Evolutionary conservation across 192 early-diverging fungal genomes (phyloP), one percentile per base, ranked within the genome.

Genomic region (Coemansia erecta): DNA sequence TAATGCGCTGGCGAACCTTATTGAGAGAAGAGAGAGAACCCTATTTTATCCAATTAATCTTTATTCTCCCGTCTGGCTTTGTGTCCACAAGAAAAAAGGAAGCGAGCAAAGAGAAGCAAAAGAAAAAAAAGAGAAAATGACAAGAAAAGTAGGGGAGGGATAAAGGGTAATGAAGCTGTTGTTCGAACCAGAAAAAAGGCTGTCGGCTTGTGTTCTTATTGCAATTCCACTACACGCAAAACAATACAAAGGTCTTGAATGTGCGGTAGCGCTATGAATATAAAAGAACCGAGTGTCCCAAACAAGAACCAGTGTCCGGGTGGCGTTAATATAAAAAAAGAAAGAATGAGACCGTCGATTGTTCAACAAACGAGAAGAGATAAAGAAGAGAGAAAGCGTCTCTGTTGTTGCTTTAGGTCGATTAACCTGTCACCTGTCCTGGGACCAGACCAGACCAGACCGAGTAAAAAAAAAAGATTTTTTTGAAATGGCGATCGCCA

Each of bases 261-360:
- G 10, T 21, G 17, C 18, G 13, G 22, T 14, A 24, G 24, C 47
- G 23, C 22, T 49, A 23, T 49, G 47, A 46, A 46, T 31, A 7
- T 46, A 46, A 46, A 46, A n/a, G 4, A 31, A 31, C 28, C 28
- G 28, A 46, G 47, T 24, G 23, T 49, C 11, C 24, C 9, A 24
- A 26, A 49, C 23, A 31, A 31, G 28, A 31, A 31, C 28, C 28
- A 7, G n/a, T n/a, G 28, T 31, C 28, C 19, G 22, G 8, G 47
- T 49, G 47, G 47, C 47, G 47, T 24, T 49, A 49, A 49, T 49
- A 48, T 48, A 48, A 48, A 48, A 23, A 48, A 46, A 9, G 17
- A 46, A 31, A 51, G 49, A 31, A 51, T 14, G 17, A 31, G 11
- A 17, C 49, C 8, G 49, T 22, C 22, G 11, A 49, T 49, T 49